These are phyloP conservation scores for Abelmoschus esculentus DNA, from an alignment of 345 rosid genomes.

Conservation along the genomic window DNA sequence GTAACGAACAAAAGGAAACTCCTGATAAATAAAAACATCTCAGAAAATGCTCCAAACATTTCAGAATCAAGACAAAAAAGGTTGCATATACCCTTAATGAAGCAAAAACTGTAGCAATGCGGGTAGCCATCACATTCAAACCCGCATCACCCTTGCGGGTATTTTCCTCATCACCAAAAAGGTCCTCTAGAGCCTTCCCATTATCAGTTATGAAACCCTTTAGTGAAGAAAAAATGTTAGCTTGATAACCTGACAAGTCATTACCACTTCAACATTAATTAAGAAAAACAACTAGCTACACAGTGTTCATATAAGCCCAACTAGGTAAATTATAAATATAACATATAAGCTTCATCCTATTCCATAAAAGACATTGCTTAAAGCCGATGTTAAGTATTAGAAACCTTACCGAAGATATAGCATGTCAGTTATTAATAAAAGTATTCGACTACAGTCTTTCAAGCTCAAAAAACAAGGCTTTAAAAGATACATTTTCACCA, in stretches of 20 bases:
- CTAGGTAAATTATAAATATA: not conserved
- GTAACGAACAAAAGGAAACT: constrained; percentile 89
- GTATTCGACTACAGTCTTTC: not conserved
- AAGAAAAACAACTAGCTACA: constrained; percentile 9
- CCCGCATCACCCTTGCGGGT: constrained; percentile 17
- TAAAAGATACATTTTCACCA: not conserved
- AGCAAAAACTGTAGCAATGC: no score
- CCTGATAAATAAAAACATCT: constrained; percentile 37
- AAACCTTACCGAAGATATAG: not conserved
- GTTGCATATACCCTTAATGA: no score
- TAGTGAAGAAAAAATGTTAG: constrained; percentile 4
- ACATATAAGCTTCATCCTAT: constrained; percentile 1
- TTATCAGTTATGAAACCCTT: constrained; percentile 93
- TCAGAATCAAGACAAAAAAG: no score
- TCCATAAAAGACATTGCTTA: not conserved
- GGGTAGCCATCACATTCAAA: no score
- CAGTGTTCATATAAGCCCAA: constrained; percentile 1
- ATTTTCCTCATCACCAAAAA: constrained; percentile 77
- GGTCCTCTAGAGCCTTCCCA: constrained; percentile 85
- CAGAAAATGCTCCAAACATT: no score
- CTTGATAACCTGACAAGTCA: not conserved
- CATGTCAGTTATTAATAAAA: not conserved
- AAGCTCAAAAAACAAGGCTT: not conserved
- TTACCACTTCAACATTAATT: not conserved
- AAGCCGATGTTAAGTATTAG: not conserved